Evolutionary conservation across 169 alveolate species (phyloP).

Genomic region (Besnoitia besnoiti): DNA sequence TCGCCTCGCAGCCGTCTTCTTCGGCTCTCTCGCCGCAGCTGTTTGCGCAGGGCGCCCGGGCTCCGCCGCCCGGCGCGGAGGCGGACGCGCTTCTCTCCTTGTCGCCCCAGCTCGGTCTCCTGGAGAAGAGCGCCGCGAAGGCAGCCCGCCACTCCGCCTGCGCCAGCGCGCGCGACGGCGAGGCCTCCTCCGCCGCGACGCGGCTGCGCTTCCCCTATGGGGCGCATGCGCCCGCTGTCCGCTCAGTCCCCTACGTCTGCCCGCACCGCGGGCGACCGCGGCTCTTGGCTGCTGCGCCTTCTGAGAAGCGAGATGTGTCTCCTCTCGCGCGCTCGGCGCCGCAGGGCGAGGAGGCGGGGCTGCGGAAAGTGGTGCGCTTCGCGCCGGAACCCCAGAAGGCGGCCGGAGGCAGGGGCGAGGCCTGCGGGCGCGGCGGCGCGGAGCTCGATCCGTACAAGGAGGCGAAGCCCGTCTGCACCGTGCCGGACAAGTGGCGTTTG

Average conservation of each 20-base stretch:
- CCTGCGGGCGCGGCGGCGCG: neutral
- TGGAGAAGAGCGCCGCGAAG: too few relatives aligned
- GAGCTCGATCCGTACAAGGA: neutral
- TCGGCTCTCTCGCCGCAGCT: too few relatives aligned
- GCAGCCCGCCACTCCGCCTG: too few relatives aligned
- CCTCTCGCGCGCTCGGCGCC: neutral
- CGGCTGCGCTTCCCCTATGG: neutral
- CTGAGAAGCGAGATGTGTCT: neutral
- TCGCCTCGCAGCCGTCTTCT: neutral
- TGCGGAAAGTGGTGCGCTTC: neutral
- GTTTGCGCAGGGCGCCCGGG: too few relatives aligned
- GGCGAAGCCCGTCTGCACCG: constrained; percentile 45
- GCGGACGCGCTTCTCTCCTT: neutral
- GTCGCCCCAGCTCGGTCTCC: neutral
- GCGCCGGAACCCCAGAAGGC: neutral
- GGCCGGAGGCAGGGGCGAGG: too few relatives aligned
- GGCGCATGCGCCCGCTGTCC: neutral
- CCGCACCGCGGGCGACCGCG: neutral
- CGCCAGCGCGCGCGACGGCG: too few relatives aligned
- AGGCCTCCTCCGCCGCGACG: neutral
- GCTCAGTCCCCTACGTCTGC: neutral
- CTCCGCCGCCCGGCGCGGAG: neutral
- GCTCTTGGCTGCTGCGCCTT: neutral
- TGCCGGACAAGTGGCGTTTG: constrained; percentile 89
- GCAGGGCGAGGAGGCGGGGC: neutral